These are phyloP conservation scores for Phytophthora megakarya DNA, from an alignment of 352 stramenopile species.

Conservation along the genomic window DNA sequence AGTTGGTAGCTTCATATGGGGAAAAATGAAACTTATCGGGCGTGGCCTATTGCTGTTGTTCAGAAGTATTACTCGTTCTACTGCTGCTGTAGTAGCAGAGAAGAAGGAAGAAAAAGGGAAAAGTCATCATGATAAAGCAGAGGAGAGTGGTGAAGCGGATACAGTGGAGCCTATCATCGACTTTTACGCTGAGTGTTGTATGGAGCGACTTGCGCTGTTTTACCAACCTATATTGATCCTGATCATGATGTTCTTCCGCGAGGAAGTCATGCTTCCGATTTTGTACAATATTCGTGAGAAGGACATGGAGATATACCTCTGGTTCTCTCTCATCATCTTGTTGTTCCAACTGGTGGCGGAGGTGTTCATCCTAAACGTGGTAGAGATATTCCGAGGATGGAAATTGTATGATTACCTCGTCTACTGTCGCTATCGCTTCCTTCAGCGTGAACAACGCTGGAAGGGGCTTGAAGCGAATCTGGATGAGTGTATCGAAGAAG, in stretches of 20 bases:
- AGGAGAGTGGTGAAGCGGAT: constrained; percentile 70
- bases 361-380: constrained; percentile 94
- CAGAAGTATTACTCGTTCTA: constrained; percentile 59
- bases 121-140: constrained; percentile 36
- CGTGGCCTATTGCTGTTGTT: constrained; percentile 48
- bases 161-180: constrained; percentile 97
- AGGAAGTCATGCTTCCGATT: constrained; percentile 93
- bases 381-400: constrained; percentile 98
- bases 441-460: constrained; percentile 96
- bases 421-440: constrained; percentile 95
- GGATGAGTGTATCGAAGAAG: constrained; percentile 97
- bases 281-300: constrained; percentile 97
- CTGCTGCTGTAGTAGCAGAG: constrained; percentile 23
- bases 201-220: constrained; percentile 92
- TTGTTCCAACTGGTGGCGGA: constrained; percentile 95
- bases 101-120: constrained; percentile 53
- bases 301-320: constrained; percentile 98
- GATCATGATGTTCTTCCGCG: constrained; percentile 95
- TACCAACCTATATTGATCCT: constrained; percentile 95
- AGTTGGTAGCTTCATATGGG: constrained; percentile 41
- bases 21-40: constrained; percentile 47
- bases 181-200: constrained; percentile 92
- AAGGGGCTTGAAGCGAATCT: constrained; percentile 96
- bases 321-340: constrained; percentile 95
- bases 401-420: constrained; percentile 98